Base-by-base conservation (phyloP, 495 filamentous ascomycete species). In the Lindgomyces ingoldianus region DNA sequence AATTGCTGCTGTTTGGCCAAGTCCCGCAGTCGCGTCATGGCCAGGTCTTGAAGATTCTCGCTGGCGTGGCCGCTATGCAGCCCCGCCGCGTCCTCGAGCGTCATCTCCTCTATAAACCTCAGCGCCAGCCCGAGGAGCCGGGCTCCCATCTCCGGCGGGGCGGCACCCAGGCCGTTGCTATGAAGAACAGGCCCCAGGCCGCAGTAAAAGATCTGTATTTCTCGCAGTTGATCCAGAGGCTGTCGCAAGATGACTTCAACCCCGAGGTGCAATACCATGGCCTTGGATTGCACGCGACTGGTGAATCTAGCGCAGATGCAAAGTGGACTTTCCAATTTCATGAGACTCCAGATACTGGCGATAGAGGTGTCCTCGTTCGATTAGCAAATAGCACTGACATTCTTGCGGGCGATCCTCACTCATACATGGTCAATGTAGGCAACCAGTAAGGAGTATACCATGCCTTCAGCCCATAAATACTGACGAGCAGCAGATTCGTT, bases 11-110 rank as follows among this genome's bases (percentile, higher is more conserved):
- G 47, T 80, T 77, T 74, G 80, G 74, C 41, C 76, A 79, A 47
- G 70, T 84, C 36, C 75, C 82, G 4, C 33, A 62, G 22, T 57
- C 72, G 2, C 79, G 81, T 16, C 80, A 82, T 70, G 70, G 75
- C 68, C 86, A 87, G 74, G 79, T 90, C 46, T 78, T 89, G 51
- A 82, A 87, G 56, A 84, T 90, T 69, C 80, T 91, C 55, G 81
- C 86, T 22, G 88, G 86, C 47, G 73, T 90, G 57, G 83, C 85
- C 26, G 84, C 84, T 63, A 87, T 87, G 84, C 83, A 85, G 61
- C 88, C 88, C 24, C 76, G 80, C 64, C 79, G 77, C 60, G 74
- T 83, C 57, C 61, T 84, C 46, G 83, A 87, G 70, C 83, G 86
- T 54, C 84, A 85, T 67, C 74, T 89, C 65, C 73, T 89, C 61